These are phyloP conservation scores for Fibroporia radiculosa DNA, from an alignment of 768 basidiomycete species.

Conservation along the genomic window DNA sequence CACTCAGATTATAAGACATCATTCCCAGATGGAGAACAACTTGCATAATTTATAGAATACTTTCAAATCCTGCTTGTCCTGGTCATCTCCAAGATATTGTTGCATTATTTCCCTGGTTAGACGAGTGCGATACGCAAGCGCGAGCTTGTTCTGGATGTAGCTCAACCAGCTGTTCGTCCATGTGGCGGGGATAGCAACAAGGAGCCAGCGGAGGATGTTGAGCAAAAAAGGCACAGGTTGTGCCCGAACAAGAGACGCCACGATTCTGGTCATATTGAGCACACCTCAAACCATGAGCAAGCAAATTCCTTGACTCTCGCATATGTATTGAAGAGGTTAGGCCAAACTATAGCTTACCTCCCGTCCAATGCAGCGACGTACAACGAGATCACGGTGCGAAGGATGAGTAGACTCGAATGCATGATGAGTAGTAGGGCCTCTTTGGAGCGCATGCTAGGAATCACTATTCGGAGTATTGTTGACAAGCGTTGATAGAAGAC, in stretches of 20 bases:
- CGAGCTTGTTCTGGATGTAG: conserved; percentile 89
- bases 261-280: conserved; percentile 52
- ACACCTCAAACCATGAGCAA: not conserved
- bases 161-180: conserved; percentile 91
- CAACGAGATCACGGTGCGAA: conserved; percentile 84
- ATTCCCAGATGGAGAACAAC: conserved; percentile 16
- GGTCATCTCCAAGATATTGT: conserved; percentile 74
- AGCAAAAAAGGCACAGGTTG: conserved; percentile 69
- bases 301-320: not conserved
- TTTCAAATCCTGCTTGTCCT: conserved; percentile 62
- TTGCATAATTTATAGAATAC: conserved; percentile 89
- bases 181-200: conserved; percentile 89
- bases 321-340: no score
- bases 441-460: conserved; percentile 77
- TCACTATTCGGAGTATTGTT: conserved; percentile 76
- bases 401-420: conserved; percentile 85
- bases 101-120: conserved; percentile 77
- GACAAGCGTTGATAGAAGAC: conserved; percentile 80
- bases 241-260: conserved; percentile 88
- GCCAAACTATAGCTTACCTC: conserved; percentile 41
- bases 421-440: conserved; percentile 82
- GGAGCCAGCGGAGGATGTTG: conserved; percentile 85
- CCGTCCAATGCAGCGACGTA: conserved; percentile 95
- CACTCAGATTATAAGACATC: not conserved
- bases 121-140: conserved; percentile 81